Evolutionary conservation across 139 green algal species (phyloP), one percentile per base, ranked within the genome.

Genomic region (Volvox reticuliferus): DNA sequence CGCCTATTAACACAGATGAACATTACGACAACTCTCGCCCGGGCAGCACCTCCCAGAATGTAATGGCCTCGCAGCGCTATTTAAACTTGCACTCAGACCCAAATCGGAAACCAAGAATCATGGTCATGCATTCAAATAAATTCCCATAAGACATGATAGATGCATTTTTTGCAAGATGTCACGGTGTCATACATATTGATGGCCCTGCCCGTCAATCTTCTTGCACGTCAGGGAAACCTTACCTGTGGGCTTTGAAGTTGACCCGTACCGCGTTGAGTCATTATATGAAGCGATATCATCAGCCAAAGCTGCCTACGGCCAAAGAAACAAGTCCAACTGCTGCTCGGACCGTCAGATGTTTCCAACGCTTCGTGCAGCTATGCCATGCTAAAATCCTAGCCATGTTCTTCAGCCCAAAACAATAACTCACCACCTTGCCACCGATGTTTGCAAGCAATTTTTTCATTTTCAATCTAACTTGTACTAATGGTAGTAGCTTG

Each of bases 201-300:
- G 32, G 1, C n/a, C 13, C 75, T 81, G 75, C 30, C 75, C 75
- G 75, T 81, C 75, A 50, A 81, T 55, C 75, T 81, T 81, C 75
- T 24, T 28, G 30, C 75, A 16, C 3, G 32, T 55, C 32, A 33
- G 5, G 28, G 30, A 81, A 33, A 26, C 14, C 75, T 12, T 81
- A 81, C 75, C 75, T 30, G 30, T 5, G 5, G 75, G 75, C 75
- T 81, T 81, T 28, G 75, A 20, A 24, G 75, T 55, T 61, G 75
- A 3, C 12, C 55, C 71, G 19, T 79, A 20, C 1, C 75, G 80
- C 6, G 12, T 77, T 37, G 17, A 18, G 14, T 88, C 67, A n/a
- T 88, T 80, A 24, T 89, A 89, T 76, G 71, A 76, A 1, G 85
- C 69, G 5, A 89, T 65, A 1, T 89, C 85, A 24, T 89, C 71